Evolutionary conservation across 371 early-diverging fungal genomes (phyloP), one percentile per base, ranked within the genome.

Genomic region (Circinella umbellata): DNA sequence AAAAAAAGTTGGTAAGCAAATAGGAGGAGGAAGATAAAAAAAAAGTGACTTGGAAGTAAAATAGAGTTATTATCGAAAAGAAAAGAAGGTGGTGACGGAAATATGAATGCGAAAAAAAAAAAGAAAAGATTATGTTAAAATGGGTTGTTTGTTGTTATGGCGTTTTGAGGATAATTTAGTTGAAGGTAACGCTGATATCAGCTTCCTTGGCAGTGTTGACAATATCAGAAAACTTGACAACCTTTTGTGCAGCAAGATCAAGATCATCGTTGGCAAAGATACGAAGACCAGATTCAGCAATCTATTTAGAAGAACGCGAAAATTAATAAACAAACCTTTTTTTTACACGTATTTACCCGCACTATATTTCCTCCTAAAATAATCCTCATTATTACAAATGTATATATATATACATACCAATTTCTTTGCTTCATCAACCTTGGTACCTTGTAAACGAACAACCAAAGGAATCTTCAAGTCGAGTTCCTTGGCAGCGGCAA

Each of bases 211-310:
- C 92, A 81, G 90, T 80, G 73, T 83, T 74, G 69, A 95, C 93
- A 79, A 96, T 94, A 73, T 95, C 90, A 80, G 92, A 90, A 81
- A 98, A 89, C 80, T 93, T 89, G 71, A 99, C 99, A 62, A 94
- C 94, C 88, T 95, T 95, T 71, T 87, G 86, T 54, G 99, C 98
- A 62, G 99, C 99, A 73, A 92, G 88, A 78, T 97, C 98, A 73
- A 99, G 87, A 77, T 97, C 96, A 76, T 99, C 98, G 68, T 90
- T 86, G 67, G 97, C 88, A 82, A 94, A 93, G 84, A 98, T 97
- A 69, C 92, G 88, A 66, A 99, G 90, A 57, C 95, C 95, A 51
- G 95, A 95, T 64, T 96, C 92, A 61, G 87, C 88, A 78, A 98
- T 96, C 74, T 76, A 72, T 34, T 47, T 13, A 51, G 4, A 51